phyloP scores from a whole-genome alignment of 495 filamentous ascomycete genomes.

The Xylaria curta region DNA sequence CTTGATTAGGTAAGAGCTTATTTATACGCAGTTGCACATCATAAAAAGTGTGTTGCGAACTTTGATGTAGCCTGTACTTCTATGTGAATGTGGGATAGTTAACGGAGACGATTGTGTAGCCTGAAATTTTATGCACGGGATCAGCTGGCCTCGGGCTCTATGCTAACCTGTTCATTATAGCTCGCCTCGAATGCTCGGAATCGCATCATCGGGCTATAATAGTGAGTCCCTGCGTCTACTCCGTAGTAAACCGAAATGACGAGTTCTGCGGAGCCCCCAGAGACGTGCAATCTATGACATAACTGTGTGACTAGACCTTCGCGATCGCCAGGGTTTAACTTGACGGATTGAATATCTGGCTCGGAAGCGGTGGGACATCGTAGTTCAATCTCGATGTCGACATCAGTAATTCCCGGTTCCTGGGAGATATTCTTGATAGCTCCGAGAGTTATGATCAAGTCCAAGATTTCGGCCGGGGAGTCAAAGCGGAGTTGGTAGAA shows the following conservation, averaged over 20 bases:
- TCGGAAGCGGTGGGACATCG: neutral
- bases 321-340: neutral
- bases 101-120: neutral
- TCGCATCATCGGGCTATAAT: conserved; percentile 10
- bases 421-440: neutral
- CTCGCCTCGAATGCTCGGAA: conserved; percentile 10
- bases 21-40: neutral
- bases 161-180: neutral
- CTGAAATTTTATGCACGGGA: neutral
- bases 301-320: neutral
- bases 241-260: conserved; percentile 11
- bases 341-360: neutral
- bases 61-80: no score
- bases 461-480: neutral
- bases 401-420: neutral
- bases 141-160: neutral
- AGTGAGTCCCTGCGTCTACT: neutral
- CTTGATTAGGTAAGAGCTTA: neutral
- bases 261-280: conserved; percentile 13
- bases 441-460: neutral
- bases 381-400: neutral
- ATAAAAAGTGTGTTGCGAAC: neutral
- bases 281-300: neutral
- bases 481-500: neutral
- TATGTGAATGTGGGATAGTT: no score